phyloP scores from a whole-genome alignment of 2,329 filamentous ascomycete genomes.

The Calycina herbarum region DNA sequence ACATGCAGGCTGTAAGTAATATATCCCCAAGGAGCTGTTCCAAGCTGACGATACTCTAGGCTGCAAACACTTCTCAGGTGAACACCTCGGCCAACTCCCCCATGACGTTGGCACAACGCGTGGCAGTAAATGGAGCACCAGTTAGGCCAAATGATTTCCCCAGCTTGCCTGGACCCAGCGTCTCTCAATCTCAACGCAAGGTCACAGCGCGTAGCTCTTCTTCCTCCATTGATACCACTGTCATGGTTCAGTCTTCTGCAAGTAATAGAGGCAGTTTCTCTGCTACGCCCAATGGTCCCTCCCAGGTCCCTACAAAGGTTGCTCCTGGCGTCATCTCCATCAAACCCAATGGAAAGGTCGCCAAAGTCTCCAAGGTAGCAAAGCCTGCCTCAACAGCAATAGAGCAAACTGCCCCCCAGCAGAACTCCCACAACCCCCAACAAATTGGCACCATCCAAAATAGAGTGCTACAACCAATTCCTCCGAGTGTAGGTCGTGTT shows the following conservation, averaged over 20 bases:
- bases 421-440: too few species aligned
- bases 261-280: background rate
- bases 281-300: background rate
- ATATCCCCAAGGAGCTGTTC: background rate
- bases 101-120: background rate
- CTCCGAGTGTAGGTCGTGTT: too few species aligned
- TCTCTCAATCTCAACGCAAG: background rate
- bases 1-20: background rate
- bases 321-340: background rate
- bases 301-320: too few species aligned
- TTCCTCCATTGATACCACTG: too few species aligned
- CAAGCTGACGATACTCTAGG: background rate
- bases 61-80: background rate
- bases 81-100: background rate
- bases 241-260: too few species aligned
- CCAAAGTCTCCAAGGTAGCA: background rate
- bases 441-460: too few species aligned
- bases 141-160: background rate
- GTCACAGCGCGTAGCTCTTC: too few species aligned
- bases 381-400: background rate
- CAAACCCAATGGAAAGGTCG: background rate
- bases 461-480: too few species aligned
- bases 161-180: background rate
- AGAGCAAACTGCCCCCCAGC: too few species aligned
- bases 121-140: background rate